Percentiles rank a stretch among this genome's conserved stretches.
Conservation (phyloP, 2,329 filamentous ascomycete species). For the Calcarisporium arbuscula region DNA sequence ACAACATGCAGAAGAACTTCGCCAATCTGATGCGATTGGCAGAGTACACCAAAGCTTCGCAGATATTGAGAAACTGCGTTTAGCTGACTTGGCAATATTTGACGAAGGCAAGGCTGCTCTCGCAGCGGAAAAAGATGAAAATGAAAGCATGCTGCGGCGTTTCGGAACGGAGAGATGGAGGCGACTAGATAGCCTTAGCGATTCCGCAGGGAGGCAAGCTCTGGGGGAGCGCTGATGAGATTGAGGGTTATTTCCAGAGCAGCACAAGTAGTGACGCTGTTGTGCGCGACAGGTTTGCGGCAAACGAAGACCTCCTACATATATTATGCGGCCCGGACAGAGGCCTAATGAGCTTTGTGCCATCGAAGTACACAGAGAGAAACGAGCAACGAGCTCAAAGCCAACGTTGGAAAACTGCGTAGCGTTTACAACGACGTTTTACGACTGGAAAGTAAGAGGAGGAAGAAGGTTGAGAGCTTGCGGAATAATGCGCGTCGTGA, state of each 20-base stretch:
- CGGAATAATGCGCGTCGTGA: conserved; percentile 76
- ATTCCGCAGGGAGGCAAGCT: conserved; percentile 62
- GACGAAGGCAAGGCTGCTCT: conserved; percentile 77
- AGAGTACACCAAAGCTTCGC: conserved; percentile 73
- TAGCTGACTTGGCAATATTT: conserved; percentile 70
- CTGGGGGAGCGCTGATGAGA: conserved; percentile 68
- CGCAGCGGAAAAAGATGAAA: conserved; percentile 74
- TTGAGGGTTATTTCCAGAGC: conserved; percentile 76
- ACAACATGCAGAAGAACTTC: conserved; percentile 88
- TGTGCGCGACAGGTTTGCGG: conserved; percentile 72
- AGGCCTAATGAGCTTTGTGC: conserved; percentile 81
- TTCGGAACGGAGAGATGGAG: conserved; percentile 86
- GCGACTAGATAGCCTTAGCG: conserved; percentile 61
- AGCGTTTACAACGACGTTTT: conserved; percentile 78
- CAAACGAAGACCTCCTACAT: conserved; percentile 66
- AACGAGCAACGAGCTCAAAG: conserved; percentile 74
- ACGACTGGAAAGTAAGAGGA: conserved; percentile 72
- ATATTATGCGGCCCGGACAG: conserved; percentile 75
- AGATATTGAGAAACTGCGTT: conserved; percentile 85
- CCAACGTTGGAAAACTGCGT: conserved; percentile 69
- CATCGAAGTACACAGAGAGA: conserved; percentile 73
- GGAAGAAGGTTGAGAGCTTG: conserved; percentile 72
- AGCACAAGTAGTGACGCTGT: conserved; percentile 49
- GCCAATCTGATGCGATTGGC: conserved; percentile 80
- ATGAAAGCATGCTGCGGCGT: conserved; percentile 65